Percentiles rank a stretch among this genome's conserved stretches.
These are phyloP conservation scores for Aspergillus sergii DNA, from an alignment of 2,329 filamentous ascomycete species.

Conservation along the genomic window DNA sequence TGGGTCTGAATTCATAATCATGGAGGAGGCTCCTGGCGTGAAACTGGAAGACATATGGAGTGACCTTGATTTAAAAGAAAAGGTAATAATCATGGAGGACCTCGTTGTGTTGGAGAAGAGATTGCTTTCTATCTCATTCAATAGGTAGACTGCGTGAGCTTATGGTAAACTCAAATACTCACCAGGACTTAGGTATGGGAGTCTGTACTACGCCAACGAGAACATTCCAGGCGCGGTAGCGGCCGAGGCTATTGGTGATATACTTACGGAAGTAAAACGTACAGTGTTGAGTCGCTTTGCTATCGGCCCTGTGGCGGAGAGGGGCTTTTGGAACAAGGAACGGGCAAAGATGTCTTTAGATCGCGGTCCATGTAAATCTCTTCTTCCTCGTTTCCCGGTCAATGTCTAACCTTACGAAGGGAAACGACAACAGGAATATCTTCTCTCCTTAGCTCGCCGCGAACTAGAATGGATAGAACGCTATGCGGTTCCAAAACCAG, in stretches of 20 bases:
- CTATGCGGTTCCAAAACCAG: constrained; percentile 26
- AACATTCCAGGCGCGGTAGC: background rate
- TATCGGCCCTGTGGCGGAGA: constrained; percentile 41
- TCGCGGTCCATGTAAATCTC: constrained; percentile 43
- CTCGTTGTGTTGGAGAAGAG: constrained; percentile 42
- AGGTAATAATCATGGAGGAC: constrained; percentile 28
- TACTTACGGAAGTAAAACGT: constrained; percentile 29
- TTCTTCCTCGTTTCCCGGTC: constrained; percentile 5
- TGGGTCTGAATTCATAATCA: constrained; percentile 32
- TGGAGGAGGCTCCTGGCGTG: constrained; percentile 33
- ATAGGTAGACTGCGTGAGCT: constrained; percentile 14
- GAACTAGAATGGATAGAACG: constrained; percentile 39
- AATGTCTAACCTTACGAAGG: constrained; percentile 25
- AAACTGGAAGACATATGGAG: constrained; percentile 31
- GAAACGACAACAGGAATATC: constrained; percentile 36
- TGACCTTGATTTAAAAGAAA: constrained; percentile 27
- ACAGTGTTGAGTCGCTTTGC: constrained; percentile 35
- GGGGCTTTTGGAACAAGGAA: constrained; percentile 39
- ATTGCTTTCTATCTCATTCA: constrained; percentile 39
- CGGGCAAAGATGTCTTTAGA: constrained; percentile 38
- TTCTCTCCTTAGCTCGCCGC: constrained; percentile 32
- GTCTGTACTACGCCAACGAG: constrained; percentile 40
- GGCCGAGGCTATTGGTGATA: constrained; percentile 14
- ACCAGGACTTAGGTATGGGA: constrained; percentile 36
- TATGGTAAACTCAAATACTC: too few species aligned